Conservation (phyloP, 2,329 filamentous ascomycete genomes). For the Exophiala sp. region DNA sequence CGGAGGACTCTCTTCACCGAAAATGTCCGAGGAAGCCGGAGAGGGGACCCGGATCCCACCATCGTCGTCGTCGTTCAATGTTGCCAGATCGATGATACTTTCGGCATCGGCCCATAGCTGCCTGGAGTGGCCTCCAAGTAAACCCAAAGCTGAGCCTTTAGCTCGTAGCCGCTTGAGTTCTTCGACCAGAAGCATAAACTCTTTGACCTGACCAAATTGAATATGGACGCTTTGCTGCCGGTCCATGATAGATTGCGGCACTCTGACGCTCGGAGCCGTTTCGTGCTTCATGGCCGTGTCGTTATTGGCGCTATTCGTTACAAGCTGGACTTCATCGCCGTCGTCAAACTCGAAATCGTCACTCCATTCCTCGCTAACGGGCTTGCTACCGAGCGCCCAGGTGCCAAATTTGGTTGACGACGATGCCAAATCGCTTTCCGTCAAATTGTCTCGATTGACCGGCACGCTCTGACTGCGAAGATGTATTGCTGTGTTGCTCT, state of each 20-base stretch:
- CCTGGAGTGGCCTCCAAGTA: constrained; percentile 49
- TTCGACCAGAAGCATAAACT: constrained; percentile 59
- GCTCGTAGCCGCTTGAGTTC: constrained; percentile 57
- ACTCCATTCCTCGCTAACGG: constrained; percentile 63
- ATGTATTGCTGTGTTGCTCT: constrained; percentile 55
- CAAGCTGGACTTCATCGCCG: constrained; percentile 36
- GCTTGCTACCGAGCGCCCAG: constrained; percentile 62
- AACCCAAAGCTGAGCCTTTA: constrained; percentile 49
- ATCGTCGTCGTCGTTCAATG: constrained; percentile 56
- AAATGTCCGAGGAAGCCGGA: constrained; percentile 53
- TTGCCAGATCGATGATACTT: constrained; percentile 61
- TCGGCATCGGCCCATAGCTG: constrained; percentile 60
- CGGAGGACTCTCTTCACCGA: constrained; percentile 40
- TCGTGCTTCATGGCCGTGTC: constrained; percentile 20
- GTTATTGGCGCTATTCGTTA: constrained; percentile 5
- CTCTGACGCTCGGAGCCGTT: constrained; percentile 39
- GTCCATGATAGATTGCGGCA: constrained; percentile 58
- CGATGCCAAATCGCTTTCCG: constrained; percentile 47
- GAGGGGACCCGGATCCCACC: constrained; percentile 46
- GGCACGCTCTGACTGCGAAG: constrained; percentile 62
- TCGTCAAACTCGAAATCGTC: constrained; percentile 63
- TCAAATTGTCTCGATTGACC: constrained; percentile 47
- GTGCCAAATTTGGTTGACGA: constrained; percentile 56
- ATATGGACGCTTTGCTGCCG: constrained; percentile 60
- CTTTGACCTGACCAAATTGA: constrained; percentile 58